phyloP scores from a whole-genome alignment of 495 filamentous ascomycete genomes.

The Jackrogersella minutella region DNA sequence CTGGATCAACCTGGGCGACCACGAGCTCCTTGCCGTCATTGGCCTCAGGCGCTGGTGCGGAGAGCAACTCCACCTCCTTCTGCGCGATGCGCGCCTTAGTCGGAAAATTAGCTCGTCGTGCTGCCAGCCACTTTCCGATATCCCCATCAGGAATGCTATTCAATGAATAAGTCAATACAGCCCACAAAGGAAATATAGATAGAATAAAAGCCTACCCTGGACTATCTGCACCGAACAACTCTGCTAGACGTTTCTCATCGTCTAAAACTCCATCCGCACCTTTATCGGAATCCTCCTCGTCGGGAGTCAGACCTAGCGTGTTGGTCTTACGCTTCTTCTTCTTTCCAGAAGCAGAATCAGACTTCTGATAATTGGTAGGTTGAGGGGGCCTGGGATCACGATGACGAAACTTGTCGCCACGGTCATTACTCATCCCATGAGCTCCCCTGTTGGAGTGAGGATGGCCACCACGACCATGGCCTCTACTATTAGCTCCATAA shows the following conservation, averaged over 20 bases:
- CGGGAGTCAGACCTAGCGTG: constrained; percentile 80
- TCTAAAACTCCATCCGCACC: constrained; percentile 66
- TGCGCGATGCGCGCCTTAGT: constrained; percentile 69
- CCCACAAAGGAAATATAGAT: constrained; percentile 8
- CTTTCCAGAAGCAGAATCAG: constrained; percentile 66
- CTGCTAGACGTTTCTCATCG: constrained; percentile 76
- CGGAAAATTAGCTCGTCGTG: constrained; percentile 79
- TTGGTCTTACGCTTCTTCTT: constrained; percentile 84
- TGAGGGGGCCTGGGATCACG: constrained; percentile 48
- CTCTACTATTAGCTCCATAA: constrained; percentile 54
- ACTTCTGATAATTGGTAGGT: constrained; percentile 63
- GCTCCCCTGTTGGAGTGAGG: constrained; percentile 52
- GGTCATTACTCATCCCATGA: constrained; percentile 60
- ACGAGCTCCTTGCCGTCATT: constrained; percentile 37
- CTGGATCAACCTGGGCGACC: constrained; percentile 47
- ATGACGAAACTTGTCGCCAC: constrained; percentile 57
- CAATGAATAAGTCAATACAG: constrained; percentile 38
- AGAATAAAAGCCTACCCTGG: constrained; percentile 52
- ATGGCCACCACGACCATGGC: constrained; percentile 58
- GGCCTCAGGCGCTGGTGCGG: constrained; percentile 28
- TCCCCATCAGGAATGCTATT: constrained; percentile 65
- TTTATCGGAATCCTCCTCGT: constrained; percentile 73
- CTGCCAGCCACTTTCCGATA: constrained; percentile 79
- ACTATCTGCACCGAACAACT: constrained; percentile 59
- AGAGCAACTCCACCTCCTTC: constrained; percentile 47